phyloP scores from a whole-genome alignment of 495 filamentous ascomycete genomes.

The Penicillium steckii region DNA sequence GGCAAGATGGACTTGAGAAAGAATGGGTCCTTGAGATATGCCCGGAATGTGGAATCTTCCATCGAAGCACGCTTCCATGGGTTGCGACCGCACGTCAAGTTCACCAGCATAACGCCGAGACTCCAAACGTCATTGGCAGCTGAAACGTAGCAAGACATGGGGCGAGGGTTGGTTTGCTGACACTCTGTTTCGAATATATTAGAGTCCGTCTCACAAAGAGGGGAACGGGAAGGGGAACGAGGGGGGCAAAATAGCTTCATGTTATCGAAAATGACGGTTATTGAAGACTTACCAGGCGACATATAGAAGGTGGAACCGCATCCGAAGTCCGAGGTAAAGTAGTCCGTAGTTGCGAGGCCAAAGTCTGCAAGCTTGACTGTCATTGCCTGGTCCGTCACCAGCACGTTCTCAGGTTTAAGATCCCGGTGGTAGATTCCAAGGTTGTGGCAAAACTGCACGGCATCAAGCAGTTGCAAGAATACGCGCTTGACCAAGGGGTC shows the following conservation, averaged over 20 bases:
- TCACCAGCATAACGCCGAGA: conserved; percentile 94
- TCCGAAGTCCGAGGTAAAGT: conserved; percentile 87
- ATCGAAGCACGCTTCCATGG: conserved; percentile 94
- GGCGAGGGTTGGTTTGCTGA: conserved; percentile 78
- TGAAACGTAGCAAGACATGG: conserved; percentile 79
- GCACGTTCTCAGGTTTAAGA: conserved; percentile 96
- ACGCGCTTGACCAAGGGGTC: conserved; percentile 82
- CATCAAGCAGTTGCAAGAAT: conserved; percentile 96
- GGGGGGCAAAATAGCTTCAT: too few relatives aligned
- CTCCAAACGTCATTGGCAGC: conserved; percentile 98
- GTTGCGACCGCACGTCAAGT: conserved; percentile 96
- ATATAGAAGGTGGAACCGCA: conserved; percentile 99
- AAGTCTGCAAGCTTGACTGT: conserved; percentile 97
- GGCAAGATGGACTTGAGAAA: conserved; percentile 94
- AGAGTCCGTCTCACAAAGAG: conserved; percentile 9
- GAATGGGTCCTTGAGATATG: conserved; percentile 78
- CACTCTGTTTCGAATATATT: conserved; percentile 65
- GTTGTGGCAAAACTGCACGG: conserved; percentile 92
- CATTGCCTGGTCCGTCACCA: conserved; percentile 83
- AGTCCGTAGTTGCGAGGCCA: conserved; percentile 84
- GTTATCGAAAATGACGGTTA: not conserved
- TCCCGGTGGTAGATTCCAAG: conserved; percentile 96
- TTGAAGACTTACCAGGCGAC: conserved; percentile 80
- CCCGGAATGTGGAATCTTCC: conserved; percentile 94
- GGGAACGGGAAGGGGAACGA: conserved; percentile 2